Percentiles rank a stretch among this genome's conserved stretches.
Conservation (phyloP, 75 land plant species). For the Cunninghamia lanceolata region DNA sequence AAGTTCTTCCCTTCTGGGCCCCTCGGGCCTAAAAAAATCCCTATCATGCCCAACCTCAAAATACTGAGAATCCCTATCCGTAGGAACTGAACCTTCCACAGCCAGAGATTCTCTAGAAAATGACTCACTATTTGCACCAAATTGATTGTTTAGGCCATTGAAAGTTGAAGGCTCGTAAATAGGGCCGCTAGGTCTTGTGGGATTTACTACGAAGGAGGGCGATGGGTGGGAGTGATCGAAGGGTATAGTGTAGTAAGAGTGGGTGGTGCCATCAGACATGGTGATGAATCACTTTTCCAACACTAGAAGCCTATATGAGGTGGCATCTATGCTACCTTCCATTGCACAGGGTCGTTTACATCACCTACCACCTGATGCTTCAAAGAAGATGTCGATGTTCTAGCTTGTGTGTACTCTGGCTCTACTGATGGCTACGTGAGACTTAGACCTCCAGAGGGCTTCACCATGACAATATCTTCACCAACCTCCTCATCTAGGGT, state of each 20-base stretch:
- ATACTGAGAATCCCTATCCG: not conserved
- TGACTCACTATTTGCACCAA: too few species aligned
- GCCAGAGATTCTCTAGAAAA: not conserved
- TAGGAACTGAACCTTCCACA: not conserved
- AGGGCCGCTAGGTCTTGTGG: not conserved
- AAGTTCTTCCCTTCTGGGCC: too few species aligned
- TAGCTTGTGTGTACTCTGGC: not conserved
- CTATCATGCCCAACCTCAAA: not conserved
- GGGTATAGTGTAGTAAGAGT: conserved; percentile 70
- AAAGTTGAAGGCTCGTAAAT: not conserved
- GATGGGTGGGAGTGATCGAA: conserved; percentile 35
- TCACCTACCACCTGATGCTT: not conserved
- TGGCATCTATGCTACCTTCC: not conserved
- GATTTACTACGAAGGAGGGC: conserved; percentile 5
- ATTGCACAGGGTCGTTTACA: not conserved
- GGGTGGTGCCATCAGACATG: conserved; percentile 60
- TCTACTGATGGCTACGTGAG: too few species aligned
- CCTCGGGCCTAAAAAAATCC: too few species aligned
- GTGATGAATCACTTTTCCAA: conserved; percentile 60
- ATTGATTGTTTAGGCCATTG: not conserved
- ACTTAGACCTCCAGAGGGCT: too few species aligned
- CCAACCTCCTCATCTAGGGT: too few species aligned
- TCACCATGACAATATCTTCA: too few species aligned
- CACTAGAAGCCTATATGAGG: conserved; percentile 62
- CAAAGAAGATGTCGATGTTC: not conserved